A percentile compares a stretch with the other conserved stretches of the same genome.
These are phyloP conservation scores for Claviceps sp. DNA, from an alignment of 2,329 filamentous ascomycete genomes.

Conservation along the genomic window DNA sequence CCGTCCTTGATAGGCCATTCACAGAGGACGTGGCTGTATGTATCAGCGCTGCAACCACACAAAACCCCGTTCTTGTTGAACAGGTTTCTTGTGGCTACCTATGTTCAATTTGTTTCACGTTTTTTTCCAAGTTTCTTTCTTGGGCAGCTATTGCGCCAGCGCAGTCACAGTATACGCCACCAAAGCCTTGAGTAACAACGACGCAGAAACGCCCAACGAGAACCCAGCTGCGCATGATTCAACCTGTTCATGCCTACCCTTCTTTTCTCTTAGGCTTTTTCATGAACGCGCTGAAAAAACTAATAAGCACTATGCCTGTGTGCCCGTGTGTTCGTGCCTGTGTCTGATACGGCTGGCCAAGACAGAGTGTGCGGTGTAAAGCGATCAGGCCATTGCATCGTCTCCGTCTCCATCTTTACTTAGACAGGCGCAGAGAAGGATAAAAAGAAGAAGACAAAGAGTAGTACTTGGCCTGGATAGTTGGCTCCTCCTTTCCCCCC, in stretches of 20 bases:
- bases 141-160: not conserved
- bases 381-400: not conserved
- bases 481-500: not conserved
- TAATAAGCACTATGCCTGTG: not conserved
- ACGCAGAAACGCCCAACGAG: not conserved
- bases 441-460: not conserved
- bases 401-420: not conserved
- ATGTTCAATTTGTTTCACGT: no score
- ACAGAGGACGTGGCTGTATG: not conserved
- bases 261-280: not conserved
- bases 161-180: not conserved
- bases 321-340: not conserved
- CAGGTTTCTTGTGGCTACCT: no score
- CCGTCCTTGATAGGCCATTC: not conserved
- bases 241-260: not conserved
- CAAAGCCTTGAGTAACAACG: no score
- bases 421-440: not conserved
- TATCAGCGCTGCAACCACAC: not conserved
- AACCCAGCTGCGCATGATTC: not conserved
- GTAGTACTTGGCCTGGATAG: no score
- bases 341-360: not conserved
- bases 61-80: not conserved
- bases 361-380: not conserved
- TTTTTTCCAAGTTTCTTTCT: not conserved
- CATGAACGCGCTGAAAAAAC: not conserved